phyloP scores from a whole-genome alignment of 495 filamentous ascomycete species.

The Staphylotrichum tortipilum region DNA sequence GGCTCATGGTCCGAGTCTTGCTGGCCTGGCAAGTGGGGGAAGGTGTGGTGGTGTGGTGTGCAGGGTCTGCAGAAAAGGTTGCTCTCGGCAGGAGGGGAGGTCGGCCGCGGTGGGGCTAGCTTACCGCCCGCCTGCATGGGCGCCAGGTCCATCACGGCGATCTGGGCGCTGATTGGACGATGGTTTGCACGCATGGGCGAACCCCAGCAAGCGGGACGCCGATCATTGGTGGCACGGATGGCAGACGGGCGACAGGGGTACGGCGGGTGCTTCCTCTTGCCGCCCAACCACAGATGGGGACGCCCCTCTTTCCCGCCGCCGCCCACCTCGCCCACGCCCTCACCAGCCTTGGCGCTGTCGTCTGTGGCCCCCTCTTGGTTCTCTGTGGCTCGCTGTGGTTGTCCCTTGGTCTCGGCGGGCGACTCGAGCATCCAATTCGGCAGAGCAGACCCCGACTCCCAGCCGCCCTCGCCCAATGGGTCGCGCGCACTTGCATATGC shows the following conservation, averaged over 20 bases:
- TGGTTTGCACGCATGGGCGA: slow-evolving; percentile 10
- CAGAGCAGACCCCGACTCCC: slow-evolving; percentile 15
- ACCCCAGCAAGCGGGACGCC: neutral
- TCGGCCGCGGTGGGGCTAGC: slow-evolving; percentile 20
- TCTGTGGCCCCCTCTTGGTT: too few relatives aligned
- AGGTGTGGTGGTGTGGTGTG: too few relatives aligned
- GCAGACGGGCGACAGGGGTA: slow-evolving; percentile 15
- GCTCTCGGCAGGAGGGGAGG: neutral
- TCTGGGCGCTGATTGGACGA: slow-evolving; percentile 21
- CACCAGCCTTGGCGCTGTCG: slow-evolving; percentile 7
- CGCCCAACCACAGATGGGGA: slow-evolving; percentile 25
- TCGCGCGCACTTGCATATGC: slow-evolving; percentile 20
- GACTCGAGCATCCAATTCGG: slow-evolving; percentile 20
- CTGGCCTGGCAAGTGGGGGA: too few relatives aligned
- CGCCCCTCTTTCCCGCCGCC: slow-evolving; percentile 11
- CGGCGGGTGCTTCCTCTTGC: slow-evolving; percentile 12
- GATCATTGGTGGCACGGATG: slow-evolving; percentile 20
- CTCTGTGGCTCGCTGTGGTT: too few relatives aligned
- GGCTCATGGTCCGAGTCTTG: too few relatives aligned
- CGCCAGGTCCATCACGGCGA: slow-evolving; percentile 28
- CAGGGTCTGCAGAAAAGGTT: too few relatives aligned
- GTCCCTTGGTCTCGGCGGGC: slow-evolving; percentile 8
- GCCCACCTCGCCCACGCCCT: neutral
- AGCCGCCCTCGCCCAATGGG: slow-evolving; percentile 24
- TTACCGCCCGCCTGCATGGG: slow-evolving; percentile 31